Evolutionary conservation across 2,329 filamentous ascomycete genomes (phyloP).

Genomic region (Hirsutella minnesotensis): DNA sequence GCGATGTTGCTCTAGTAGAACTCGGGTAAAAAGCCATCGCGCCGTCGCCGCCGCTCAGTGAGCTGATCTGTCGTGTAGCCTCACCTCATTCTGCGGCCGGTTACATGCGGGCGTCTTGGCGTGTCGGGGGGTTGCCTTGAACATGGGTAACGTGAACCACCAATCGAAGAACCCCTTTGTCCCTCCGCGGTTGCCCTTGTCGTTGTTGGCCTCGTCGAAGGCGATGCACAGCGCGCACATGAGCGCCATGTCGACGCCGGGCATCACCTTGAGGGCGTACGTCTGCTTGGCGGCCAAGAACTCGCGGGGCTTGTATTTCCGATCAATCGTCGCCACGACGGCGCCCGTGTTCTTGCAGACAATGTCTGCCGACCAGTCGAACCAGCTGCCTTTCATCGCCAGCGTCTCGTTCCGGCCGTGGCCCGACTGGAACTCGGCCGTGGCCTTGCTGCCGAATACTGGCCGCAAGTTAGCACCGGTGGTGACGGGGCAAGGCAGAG

Average conservation of each 20-base stretch:
- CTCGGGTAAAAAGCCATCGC: no score
- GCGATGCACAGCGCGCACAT: conserved; percentile 57
- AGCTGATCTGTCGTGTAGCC: no score
- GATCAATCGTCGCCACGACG: conserved; percentile 45
- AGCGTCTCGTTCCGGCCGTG: conserved; percentile 32
- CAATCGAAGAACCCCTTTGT: no score
- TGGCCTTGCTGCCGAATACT: conserved; percentile 44
- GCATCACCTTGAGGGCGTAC: conserved; percentile 51
- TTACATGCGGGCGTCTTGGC: no score
- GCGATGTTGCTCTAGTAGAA: no score
- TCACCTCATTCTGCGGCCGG: no score
- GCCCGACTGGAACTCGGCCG: conserved; percentile 42
- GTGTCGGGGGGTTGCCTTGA: no score
- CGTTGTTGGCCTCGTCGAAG: conserved; percentile 50
- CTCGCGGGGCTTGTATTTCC: conserved; percentile 45
- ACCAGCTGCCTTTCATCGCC: conserved; percentile 49
- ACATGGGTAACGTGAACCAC: no score
- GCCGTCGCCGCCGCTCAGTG: no score
- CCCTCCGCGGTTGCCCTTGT: no score
- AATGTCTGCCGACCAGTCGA: conserved; percentile 46
- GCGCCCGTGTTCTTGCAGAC: conserved; percentile 34
- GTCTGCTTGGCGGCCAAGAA: conserved; percentile 51
- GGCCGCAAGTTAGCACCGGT: not conserved
- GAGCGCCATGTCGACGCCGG: conserved; percentile 53
- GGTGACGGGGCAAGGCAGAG: not conserved